phyloP scores from a whole-genome alignment of 2,329 filamentous ascomycete genomes.

The Coniochaeta sp. region DNA sequence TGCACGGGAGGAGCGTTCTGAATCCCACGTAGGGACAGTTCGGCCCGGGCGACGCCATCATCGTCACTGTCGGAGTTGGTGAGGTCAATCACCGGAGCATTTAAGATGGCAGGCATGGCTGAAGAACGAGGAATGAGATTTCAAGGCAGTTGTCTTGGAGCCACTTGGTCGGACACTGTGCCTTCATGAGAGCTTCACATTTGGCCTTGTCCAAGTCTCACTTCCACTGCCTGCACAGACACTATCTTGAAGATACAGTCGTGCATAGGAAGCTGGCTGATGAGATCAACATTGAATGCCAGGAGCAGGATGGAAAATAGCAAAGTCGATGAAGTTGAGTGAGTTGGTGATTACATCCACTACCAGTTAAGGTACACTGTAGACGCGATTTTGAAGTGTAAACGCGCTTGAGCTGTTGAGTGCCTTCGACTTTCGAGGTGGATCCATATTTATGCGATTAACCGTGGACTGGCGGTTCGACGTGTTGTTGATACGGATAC shows the following conservation, averaged over 20 bases:
- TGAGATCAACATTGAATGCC: too few relatives aligned
- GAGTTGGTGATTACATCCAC: too few relatives aligned
- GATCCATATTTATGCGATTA: not conserved
- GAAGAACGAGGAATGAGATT: not conserved
- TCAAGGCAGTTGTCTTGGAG: not conserved
- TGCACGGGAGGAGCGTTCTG: not conserved
- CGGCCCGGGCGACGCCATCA: not conserved
- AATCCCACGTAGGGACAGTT: not conserved
- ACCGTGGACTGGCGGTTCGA: not conserved
- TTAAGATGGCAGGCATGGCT: not conserved
- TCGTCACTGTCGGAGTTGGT: not conserved
- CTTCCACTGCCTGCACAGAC: too few relatives aligned
- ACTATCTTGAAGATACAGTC: too few relatives aligned
- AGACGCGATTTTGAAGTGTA: not conserved
- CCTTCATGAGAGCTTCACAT: not conserved
- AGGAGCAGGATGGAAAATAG: too few relatives aligned
- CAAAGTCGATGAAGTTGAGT: too few relatives aligned
- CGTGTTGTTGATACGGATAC: not conserved
- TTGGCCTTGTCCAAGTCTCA: not conserved
- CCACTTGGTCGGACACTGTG: not conserved
- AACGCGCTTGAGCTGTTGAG: not conserved
- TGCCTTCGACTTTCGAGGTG: not conserved
- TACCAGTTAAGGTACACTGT: too few relatives aligned
- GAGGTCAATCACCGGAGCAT: not conserved
- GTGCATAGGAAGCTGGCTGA: not conserved